Conservation (phyloP, 2,329 filamentous ascomycete species). For the Tolypocladium tropicale region DNA sequence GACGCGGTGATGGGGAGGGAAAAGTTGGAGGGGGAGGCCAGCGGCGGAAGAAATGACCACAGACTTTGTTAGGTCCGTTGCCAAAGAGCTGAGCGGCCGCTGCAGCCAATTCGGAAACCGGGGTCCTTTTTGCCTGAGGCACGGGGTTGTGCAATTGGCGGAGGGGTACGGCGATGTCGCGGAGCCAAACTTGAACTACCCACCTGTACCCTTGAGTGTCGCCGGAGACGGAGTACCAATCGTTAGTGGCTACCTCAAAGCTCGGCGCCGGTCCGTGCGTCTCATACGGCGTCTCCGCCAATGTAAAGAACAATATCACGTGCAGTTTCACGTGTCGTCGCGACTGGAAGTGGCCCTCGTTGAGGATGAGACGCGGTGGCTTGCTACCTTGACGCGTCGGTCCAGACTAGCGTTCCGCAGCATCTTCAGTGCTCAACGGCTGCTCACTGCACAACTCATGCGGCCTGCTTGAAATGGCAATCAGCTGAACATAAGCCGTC, state of each 20-base stretch:
- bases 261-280: background rate
- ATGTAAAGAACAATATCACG: slow-evolving; percentile 6
- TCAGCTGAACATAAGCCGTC: no score
- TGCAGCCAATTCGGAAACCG: slow-evolving; percentile 2
- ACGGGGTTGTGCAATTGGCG: background rate
- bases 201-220: no score
- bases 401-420: no score
- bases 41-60: slow-evolving; percentile 6
- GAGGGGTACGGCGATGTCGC: background rate
- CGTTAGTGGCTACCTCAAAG: background rate
- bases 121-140: slow-evolving; percentile 9
- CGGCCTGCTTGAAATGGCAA: background rate
- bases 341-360: slow-evolving; percentile 2
- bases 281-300: background rate
- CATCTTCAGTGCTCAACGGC: background rate
- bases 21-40: slow-evolving; percentile 3
- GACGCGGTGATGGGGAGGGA: background rate
- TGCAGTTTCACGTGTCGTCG: slow-evolving; percentile 14
- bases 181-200: background rate
- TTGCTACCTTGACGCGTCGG: background rate
- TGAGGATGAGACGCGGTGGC: background rate
- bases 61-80: slow-evolving; percentile 7
- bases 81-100: slow-evolving; percentile 10
- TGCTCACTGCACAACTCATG: background rate
- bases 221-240: background rate